Evolutionary conservation across 495 filamentous ascomycete genomes (phyloP), one percentile per base, ranked within the genome.

Genomic region (Neurospora sp.): DNA sequence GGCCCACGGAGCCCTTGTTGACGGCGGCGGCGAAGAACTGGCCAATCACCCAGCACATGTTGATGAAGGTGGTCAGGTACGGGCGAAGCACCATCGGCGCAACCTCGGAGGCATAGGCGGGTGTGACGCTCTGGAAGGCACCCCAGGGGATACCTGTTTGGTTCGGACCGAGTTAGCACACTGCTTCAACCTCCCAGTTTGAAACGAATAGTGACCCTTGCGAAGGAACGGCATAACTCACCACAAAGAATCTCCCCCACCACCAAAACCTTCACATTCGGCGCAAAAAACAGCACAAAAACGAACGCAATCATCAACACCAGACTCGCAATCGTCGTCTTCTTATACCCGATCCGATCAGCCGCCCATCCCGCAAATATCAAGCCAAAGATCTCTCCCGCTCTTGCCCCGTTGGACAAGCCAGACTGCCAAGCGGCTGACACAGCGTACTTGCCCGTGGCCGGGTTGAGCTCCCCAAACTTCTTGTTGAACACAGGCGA

Each of bases 1-100:
- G 81, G 38, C 77, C 77, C 53, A 89, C 77, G 73, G 90, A 85
- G 1, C 82, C 83, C 72, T 85, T 85, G 46, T 91, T 85, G 69
- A 92, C 89, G 59, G 88, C 90, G 16, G 88, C 81, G n/a, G 87
- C 87, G 73, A 93, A 89, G 72, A 92, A 83, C 75, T 91, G 89
- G 42, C 91, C 91, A 31, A 93, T 82, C 8, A 89, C 89, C 90
- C 90, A 93, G 79, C 90, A 91, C 77, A 91, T 86, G 77, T 92
- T 92, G 77, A 92, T 89, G 72, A 89, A 91, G 27, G 89, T 91
- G 5, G 89, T 91, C 40, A 92, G 79, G 74, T 90, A 91, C 1
- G 86, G 83, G n/a, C 90, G 87, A 41, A 92, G 83, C 3, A 85
- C 83, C 59, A 90, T 85, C 12, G 91, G 91, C 42, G 84, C 86